These are phyloP conservation scores for Fraxinus velutina DNA, from an alignment of 305 asterid genomes.

Conservation along the genomic window DNA sequence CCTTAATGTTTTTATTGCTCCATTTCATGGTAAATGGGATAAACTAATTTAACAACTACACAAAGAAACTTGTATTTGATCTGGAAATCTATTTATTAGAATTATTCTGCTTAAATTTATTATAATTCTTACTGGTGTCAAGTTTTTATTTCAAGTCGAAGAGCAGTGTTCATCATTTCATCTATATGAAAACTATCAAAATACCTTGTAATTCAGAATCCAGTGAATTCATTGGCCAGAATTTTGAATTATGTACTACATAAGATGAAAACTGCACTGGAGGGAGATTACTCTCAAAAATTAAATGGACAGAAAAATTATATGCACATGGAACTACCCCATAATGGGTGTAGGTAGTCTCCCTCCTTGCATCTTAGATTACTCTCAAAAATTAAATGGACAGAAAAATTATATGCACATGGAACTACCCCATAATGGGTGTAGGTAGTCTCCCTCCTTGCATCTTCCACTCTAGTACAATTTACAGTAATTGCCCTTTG, in stretches of 20 bases:
- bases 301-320: too few relatives aligned
- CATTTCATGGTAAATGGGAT: background rate
- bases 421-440: conserved; percentile 36
- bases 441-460: conserved; percentile 80
- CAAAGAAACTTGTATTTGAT: background rate
- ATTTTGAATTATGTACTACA: background rate
- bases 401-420: background rate
- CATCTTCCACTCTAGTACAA: conserved; percentile 79
- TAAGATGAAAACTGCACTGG: background rate
- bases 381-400: background rate
- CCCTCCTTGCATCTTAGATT: background rate
- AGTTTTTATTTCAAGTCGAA: background rate
- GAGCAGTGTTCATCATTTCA: background rate
- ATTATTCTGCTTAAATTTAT: background rate
- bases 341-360: too few relatives aligned
- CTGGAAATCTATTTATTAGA: background rate
- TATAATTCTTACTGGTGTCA: background rate
- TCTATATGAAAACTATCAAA: background rate
- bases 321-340: too few relatives aligned
- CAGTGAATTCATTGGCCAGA: background rate
- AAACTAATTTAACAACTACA: background rate
- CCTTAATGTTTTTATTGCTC: too few relatives aligned
- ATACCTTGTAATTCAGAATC: background rate
- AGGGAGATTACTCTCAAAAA: background rate
- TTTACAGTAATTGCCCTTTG: conserved; percentile 69